Percentiles rank a stretch among this genome's conserved stretches.
These are phyloP conservation scores for Cercospora zeina DNA, from an alignment of 2,329 filamentous ascomycete species.

Conservation along the genomic window DNA sequence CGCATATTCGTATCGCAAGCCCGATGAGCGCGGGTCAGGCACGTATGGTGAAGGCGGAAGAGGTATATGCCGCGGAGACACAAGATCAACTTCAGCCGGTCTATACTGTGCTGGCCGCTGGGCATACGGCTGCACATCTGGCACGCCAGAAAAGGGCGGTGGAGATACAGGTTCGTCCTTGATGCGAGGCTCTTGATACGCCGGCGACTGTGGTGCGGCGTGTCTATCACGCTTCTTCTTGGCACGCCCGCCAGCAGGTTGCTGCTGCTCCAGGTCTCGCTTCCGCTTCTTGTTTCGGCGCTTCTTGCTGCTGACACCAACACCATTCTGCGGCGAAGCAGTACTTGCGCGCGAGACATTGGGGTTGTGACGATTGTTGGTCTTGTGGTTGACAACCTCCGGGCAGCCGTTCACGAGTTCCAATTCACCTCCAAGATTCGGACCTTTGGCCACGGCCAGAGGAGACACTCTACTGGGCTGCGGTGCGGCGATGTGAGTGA, in stretches of 20 bases:
- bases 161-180: slow-evolving; percentile 65
- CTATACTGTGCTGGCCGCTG: slow-evolving; percentile 41
- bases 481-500: slow-evolving; percentile 65
- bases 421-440: slow-evolving; percentile 40
- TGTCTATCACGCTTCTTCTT: slow-evolving; percentile 41
- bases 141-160: slow-evolving; percentile 52
- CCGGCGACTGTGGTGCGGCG: slow-evolving; percentile 41
- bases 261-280: slow-evolving; percentile 32
- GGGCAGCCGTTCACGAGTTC: slow-evolving; percentile 51
- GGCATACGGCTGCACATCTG: slow-evolving; percentile 39
- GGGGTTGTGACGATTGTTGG: slow-evolving; percentile 26
- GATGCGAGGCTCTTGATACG: slow-evolving; percentile 52
- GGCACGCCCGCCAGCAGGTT: slow-evolving; percentile 18
- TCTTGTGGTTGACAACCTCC: slow-evolving; percentile 36
- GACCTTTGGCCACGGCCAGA: slow-evolving; percentile 55
- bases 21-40: slow-evolving; percentile 40
- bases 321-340: slow-evolving; percentile 33
- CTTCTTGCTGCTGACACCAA: slow-evolving; percentile 35
- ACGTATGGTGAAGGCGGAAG: slow-evolving; percentile 49
- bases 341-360: slow-evolving; percentile 34
- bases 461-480: slow-evolving; percentile 70
- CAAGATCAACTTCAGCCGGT: slow-evolving; percentile 43
- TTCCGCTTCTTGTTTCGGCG: slow-evolving; percentile 42
- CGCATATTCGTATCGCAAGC: slow-evolving; percentile 48
- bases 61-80: slow-evolving; percentile 43